These are phyloP conservation scores for Herpetomonas tarakana DNA, from an alignment of 208 protist genomes.

Conservation along the genomic window DNA sequence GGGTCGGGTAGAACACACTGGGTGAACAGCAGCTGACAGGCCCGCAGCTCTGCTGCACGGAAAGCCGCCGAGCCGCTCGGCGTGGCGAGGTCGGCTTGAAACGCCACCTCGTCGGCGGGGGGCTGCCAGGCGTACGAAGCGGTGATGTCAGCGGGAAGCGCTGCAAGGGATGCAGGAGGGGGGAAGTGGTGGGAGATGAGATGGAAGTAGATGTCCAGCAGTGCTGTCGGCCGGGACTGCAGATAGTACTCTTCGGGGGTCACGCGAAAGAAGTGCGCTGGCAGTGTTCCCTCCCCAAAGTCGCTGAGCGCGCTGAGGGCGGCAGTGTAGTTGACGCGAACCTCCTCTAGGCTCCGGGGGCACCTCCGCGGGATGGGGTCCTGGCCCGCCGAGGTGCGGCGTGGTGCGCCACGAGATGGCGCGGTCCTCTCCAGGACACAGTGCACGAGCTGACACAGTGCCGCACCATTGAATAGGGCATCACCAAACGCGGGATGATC, in stretches of 20 bases:
- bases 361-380: constrained; percentile 24
- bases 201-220: constrained; percentile 43
- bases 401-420: no score
- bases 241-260: constrained; percentile 46
- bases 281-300: constrained; percentile 15
- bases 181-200: constrained; percentile 50
- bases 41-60: constrained; percentile 32
- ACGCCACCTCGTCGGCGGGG: constrained; percentile 14
- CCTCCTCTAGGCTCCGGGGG: constrained; percentile 41
- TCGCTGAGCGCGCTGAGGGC: constrained; percentile 16
- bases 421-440: constrained; percentile 12
- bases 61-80: constrained; percentile 13
- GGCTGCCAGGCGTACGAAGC: constrained; percentile 28
- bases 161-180: constrained; percentile 29
- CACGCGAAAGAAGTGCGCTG: constrained; percentile 23
- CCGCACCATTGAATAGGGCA: constrained; percentile 65
- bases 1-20: constrained; percentile 53
- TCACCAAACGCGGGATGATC: constrained; percentile 30
- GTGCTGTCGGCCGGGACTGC: constrained; percentile 14
- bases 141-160: neutral
- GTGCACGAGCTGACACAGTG: constrained; percentile 48
- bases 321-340: constrained; percentile 44
- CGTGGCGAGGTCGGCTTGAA: neutral
- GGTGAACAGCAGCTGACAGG: constrained; percentile 46
- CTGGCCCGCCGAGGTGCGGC: no score